Percentiles rank a stretch among this genome's conserved stretches.
Evolutionary conservation across 2,329 filamentous ascomycete species (phyloP).

Genomic region (Scytalidium sp.): DNA sequence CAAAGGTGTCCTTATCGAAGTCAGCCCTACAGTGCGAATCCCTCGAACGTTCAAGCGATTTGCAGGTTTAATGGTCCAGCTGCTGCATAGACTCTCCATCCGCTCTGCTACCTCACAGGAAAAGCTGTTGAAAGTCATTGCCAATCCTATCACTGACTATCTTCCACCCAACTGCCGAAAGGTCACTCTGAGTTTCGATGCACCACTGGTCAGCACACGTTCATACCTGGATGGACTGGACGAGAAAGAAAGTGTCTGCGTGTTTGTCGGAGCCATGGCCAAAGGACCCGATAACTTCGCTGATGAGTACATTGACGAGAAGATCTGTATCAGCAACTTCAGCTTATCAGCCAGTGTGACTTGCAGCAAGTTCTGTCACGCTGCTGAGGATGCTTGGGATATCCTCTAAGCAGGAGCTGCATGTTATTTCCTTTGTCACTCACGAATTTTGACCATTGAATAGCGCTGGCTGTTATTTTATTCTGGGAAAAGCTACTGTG

Average conservation of each 20-base stretch:
- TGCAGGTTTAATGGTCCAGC: slow-evolving; percentile 96
- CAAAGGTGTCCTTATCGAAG: slow-evolving; percentile 95
- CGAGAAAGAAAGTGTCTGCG: slow-evolving; percentile 88
- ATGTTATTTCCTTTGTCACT: too few species aligned
- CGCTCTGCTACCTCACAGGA: slow-evolving; percentile 96
- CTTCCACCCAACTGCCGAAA: slow-evolving; percentile 96
- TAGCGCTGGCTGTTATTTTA: too few species aligned
- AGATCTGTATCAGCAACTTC: slow-evolving; percentile 98
- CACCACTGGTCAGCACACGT: slow-evolving; percentile 78
- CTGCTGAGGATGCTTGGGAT: slow-evolving; percentile 93
- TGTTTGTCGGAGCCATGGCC: slow-evolving; percentile 98
- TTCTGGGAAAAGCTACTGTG: too few species aligned
- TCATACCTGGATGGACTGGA: slow-evolving; percentile 83
- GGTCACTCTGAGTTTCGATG: slow-evolving; percentile 93
- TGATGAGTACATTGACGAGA: slow-evolving; percentile 90
- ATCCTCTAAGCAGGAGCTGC: slow-evolving; percentile 62
- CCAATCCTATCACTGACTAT: slow-evolving; percentile 97
- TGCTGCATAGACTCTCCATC: slow-evolving; percentile 92
- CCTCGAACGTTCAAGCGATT: slow-evolving; percentile 99
- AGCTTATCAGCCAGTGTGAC: slow-evolving; percentile 96
- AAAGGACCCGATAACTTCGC: slow-evolving; percentile 96
- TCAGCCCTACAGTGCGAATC: slow-evolving; percentile 96
- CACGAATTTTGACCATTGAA: too few species aligned
- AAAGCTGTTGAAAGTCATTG: slow-evolving; percentile 95
- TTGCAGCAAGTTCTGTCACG: slow-evolving; percentile 99